phyloP scores from a whole-genome alignment of 179 eudicot species.

The Pouteria campechiana region DNA sequence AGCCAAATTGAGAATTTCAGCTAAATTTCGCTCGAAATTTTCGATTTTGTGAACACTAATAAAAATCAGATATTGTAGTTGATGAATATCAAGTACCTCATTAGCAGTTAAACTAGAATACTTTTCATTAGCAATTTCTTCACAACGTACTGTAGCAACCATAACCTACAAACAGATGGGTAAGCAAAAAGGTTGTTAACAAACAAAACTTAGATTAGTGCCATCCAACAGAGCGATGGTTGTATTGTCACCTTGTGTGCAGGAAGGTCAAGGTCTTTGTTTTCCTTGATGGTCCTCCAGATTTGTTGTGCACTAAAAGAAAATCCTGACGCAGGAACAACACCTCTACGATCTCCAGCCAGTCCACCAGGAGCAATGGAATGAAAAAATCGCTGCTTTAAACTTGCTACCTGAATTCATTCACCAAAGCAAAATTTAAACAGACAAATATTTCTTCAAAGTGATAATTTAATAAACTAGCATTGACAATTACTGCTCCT shows the following conservation, averaged over 20 bases:
- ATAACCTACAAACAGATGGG: slow-evolving; percentile 48
- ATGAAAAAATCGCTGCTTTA: slow-evolving; percentile 75
- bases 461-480: background rate
- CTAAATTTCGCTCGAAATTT: too few species aligned
- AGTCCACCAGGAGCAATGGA: slow-evolving; percentile 99
- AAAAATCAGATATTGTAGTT: background rate
- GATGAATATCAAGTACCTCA: slow-evolving; percentile 33
- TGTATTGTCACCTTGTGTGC: slow-evolving; percentile 69
- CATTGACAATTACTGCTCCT: background rate
- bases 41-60: too few species aligned
- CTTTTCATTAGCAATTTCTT: slow-evolving; percentile 89
- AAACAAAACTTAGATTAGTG: too few species aligned
- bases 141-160: slow-evolving; percentile 99
- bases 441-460: background rate
- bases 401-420: slow-evolving; percentile 55
- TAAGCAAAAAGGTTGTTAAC: background rate
- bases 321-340: slow-evolving; percentile 98
- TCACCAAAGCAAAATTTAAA: background rate
- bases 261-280: slow-evolving; percentile 95
- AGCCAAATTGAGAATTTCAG: too few species aligned
- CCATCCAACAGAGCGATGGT: too few species aligned
- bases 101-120: slow-evolving; percentile 45
- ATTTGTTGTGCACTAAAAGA: slow-evolving; percentile 85
- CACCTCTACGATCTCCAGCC: slow-evolving; percentile 95
- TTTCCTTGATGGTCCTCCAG: slow-evolving; percentile 94